Percentiles rank a stretch among this genome's conserved stretches.
Evolutionary conservation across 1,139 yeast genomes (phyloP).

Genomic region (Yamadazyma jaroonii): DNA sequence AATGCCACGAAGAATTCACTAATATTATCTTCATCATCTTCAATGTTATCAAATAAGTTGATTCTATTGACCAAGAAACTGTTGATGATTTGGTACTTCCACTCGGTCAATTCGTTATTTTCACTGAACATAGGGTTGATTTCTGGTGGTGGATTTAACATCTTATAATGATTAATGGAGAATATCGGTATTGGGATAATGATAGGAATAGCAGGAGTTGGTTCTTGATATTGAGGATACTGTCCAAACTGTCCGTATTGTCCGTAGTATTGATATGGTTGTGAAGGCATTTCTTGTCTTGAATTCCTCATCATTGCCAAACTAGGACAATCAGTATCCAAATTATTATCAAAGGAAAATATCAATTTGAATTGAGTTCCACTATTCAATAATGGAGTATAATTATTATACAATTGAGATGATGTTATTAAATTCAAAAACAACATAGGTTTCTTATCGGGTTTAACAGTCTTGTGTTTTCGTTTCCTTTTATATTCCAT

Average conservation of each 20-base stretch:
- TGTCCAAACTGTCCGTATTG: background rate
- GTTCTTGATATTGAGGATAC: background rate
- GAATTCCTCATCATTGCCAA: conserved; percentile 30
- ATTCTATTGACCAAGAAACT: conserved; percentile 29
- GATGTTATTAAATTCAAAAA: conserved; percentile 37
- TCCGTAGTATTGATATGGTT: background rate
- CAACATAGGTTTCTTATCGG: conserved; percentile 11
- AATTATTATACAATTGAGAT: conserved; percentile 39
- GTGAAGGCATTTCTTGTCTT: conserved; percentile 9
- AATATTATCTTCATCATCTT: conserved; percentile 3
- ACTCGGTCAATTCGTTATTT: conserved; percentile 20
- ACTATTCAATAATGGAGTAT: conserved; percentile 23
- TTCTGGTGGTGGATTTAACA: conserved; percentile 26
- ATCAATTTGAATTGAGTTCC: conserved; percentile 40
- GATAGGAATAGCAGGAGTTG: conserved; percentile 23
- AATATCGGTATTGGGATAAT: conserved; percentile 37
- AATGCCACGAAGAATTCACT: conserved; percentile 21
- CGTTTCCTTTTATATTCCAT: conserved; percentile 12
- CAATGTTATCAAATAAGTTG: conserved; percentile 17
- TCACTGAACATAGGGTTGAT: conserved; percentile 16
- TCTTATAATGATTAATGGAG: conserved; percentile 36
- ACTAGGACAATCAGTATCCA: conserved; percentile 44
- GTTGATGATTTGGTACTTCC: conserved; percentile 35
- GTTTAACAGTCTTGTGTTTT: conserved; percentile 5
- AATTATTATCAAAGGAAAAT: conserved; percentile 55